These are phyloP conservation scores for Obelidium mucronatum DNA, from an alignment of 192 early-diverging fungal species.

Conservation along the genomic window DNA sequence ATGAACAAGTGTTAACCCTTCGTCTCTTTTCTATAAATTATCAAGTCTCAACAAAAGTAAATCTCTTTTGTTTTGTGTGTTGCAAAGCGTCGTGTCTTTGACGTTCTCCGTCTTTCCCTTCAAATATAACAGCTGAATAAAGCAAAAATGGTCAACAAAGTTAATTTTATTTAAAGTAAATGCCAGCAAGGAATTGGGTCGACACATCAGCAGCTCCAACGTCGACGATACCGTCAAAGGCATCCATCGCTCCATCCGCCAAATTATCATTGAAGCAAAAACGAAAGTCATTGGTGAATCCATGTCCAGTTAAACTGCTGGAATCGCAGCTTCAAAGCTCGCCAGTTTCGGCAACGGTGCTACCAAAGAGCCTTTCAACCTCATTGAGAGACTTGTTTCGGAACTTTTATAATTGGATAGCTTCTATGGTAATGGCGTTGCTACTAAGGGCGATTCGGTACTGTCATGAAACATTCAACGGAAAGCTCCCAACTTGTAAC, in stretches of 20 bases:
- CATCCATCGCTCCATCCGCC: not conserved
- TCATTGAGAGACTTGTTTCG: too few relatives aligned
- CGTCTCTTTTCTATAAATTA: not conserved
- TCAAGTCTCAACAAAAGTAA: not conserved
- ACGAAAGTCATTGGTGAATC: too few relatives aligned
- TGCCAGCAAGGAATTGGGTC: not conserved
- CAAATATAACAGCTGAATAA: not conserved
- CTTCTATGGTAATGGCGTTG: constrained; percentile 4
- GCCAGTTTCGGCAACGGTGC: too few relatives aligned
- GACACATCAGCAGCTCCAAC: too few relatives aligned
- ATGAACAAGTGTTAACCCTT: not conserved
- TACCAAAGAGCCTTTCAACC: too few relatives aligned
- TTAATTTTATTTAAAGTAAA: not conserved
- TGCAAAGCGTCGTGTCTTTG: not conserved
- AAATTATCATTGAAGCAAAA: too few relatives aligned
- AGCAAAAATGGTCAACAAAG: not conserved
- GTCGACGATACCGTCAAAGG: not conserved
- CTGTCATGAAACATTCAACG: not conserved
- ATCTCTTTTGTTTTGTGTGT: not conserved
- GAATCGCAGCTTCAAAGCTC: too few relatives aligned
- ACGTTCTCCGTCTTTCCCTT: not conserved
- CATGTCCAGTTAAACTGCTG: too few relatives aligned
- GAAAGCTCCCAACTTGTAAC: too few relatives aligned
- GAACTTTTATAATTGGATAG: not conserved
- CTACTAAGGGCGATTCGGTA: constrained; percentile 3